A percentile compares a stretch with the other conserved stretches of the same genome.
Conservation (phyloP, 352 stramenopile genomes). For the Bremia lactucae region DNA sequence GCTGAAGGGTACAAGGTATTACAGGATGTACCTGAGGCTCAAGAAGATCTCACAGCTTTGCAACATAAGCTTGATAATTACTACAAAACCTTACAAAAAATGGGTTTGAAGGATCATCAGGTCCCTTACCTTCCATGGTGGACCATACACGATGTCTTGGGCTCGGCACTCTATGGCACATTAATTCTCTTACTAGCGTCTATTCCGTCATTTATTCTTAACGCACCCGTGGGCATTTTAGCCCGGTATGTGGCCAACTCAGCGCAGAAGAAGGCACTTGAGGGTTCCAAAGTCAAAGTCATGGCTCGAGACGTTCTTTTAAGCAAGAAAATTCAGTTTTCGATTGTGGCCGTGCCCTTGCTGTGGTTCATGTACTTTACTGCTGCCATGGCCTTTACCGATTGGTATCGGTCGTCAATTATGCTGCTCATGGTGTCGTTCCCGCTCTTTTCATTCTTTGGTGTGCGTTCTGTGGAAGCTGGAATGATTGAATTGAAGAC, state of each 20-base stretch:
- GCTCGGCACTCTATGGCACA: slow-evolving; percentile 75
- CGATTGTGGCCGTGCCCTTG: slow-evolving; percentile 81
- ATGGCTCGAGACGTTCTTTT: slow-evolving; percentile 82
- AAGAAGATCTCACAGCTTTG: slow-evolving; percentile 46
- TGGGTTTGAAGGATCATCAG: slow-evolving; percentile 88
- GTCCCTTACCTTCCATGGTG: slow-evolving; percentile 82
- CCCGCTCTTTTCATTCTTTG: slow-evolving; percentile 84
- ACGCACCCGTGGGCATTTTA: slow-evolving; percentile 82
- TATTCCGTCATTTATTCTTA: slow-evolving; percentile 87
- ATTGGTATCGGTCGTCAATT: slow-evolving; percentile 84
- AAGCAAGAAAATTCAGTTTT: slow-evolving; percentile 91
- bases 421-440: slow-evolving; percentile 68
- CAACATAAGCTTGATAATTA: slow-evolving; percentile 80
- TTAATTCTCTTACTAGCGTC: slow-evolving; percentile 84
- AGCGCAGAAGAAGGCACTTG: slow-evolving; percentile 76
- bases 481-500: slow-evolving; percentile 86
- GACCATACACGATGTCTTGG: slow-evolving; percentile 83
- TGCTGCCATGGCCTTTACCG: slow-evolving; percentile 64
- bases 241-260: slow-evolving; percentile 64
- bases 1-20: slow-evolving; percentile 85
- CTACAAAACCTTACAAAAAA: slow-evolving; percentile 70
- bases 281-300: slow-evolving; percentile 88
- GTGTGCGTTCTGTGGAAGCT: slow-evolving; percentile 75
- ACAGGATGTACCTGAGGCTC: slow-evolving; percentile 48
- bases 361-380: slow-evolving; percentile 84